Base-by-base conservation (phyloP, 495 filamentous ascomycete species). In the Mycothermus thermophilus region DNA sequence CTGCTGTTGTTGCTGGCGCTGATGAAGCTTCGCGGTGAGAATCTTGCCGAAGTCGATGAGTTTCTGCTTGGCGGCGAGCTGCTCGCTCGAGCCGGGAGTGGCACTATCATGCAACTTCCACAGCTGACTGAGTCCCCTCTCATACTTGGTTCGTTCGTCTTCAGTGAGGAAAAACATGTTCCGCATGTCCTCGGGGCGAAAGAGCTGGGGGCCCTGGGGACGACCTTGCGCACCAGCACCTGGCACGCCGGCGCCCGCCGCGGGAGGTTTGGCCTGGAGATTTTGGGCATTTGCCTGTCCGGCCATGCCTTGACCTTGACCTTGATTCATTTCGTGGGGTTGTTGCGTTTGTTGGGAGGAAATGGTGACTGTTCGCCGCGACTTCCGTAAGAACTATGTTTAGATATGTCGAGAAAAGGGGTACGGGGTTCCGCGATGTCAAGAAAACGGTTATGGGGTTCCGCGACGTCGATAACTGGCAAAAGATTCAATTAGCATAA, bases 91-190 rank as follows among this genome's bases (percentile, higher is more conserved):
- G 11, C 72, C 66, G 5, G 62, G 53, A 6, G 69, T 58, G n/a
- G 70, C 64, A 11, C 48, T 68, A 27, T 79, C 75, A 24, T 86
- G 66, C 8, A 63, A 47, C 10, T 63, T 54, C 67, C 77, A 83
- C 8, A 86, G 54, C 10, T 44, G 51, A 12, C 67, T 64, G 9
- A 88, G 65, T 3, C 79, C 66, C 29, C 64, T 54, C 33, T 79
- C 68, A 39, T 84, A 83, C 48, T 80, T 77, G 7, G 46, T 37
- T 44, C 76, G 81, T 34, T 80, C 75, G 9, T 77, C 67, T 3
- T 75, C 67, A 9, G 42, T 57, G 1, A 74, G 60, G 14, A 57
- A 52, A 0, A 33, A 39, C 3, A 74, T 55, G 3, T 31, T 41
- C 8, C 61, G 60, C 53, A 74, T 71, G 27, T 59, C 51, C 36